Evolutionary conservation across 192 early-diverging fungal species (phyloP), one percentile per base, ranked within the genome.

Genomic region (Helicostylum pulchrum): DNA sequence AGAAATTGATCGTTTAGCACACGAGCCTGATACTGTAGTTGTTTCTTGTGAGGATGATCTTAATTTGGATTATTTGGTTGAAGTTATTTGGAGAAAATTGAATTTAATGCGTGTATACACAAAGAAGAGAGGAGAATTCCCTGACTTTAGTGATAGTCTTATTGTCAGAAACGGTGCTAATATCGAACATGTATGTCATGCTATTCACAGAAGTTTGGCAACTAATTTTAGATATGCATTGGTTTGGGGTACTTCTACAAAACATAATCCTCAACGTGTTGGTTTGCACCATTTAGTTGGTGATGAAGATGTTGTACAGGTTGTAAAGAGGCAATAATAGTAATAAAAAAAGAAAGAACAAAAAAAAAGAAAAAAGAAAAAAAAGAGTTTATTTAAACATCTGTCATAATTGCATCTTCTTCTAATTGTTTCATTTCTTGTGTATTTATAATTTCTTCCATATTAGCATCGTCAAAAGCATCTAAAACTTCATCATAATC

Each of bases 211-310:
- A 77, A 84, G 87, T 11, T 68, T 99, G 68, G 87, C 84, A 8
- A 86, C 87, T 19, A 67, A 91, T 47, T 97, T 99, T 83, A 90
- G 90, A 79, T 98, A 93, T 73, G 97, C 97, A 2, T 80, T 99
- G 43, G 94, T 99, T 11, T 99, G 97, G 97, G 93, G 94, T 31
- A 86, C 81, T 46, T 96, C 94, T 14, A 87, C 97, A 57, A 99
- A 99, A 71, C 95, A 99, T 78, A 94, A 88, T 69, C 97, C 97
- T 30, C 97, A 99, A 75, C 87, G 93, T 62, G 97, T 94, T 3
- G 95, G 96, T 5, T 71, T 95, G 19, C 69, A 74, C 8, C 94
- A 96, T 64, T 61, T 87, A 50, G 82, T 94, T 32, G 84, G 95
- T 50, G 91, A 97, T 77, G 96, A 96, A 66, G 97, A 99, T 77